Percentiles rank a stretch among this genome's conserved stretches.
Evolutionary conservation across 495 filamentous ascomycete genomes (phyloP).

Genomic region (Podospora sp.): DNA sequence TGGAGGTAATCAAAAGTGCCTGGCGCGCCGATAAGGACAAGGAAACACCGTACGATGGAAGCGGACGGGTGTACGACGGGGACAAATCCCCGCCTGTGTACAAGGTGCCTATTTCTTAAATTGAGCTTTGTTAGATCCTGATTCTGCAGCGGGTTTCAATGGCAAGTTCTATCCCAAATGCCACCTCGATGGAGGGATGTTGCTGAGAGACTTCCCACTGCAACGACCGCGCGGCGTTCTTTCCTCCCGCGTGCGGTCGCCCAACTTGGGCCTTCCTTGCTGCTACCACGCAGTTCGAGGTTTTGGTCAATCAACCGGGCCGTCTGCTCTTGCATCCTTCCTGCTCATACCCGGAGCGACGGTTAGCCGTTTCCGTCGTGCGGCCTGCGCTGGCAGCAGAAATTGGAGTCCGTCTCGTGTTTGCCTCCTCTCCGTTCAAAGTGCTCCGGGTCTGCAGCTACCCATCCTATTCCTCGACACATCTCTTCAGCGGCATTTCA

Average conservation of each 20-base stretch:
- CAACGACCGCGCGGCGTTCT: not conserved
- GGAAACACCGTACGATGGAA: conserved; percentile 53
- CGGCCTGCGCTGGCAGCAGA: not conserved
- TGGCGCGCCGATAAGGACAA: conserved; percentile 33
- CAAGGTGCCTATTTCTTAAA: conserved; percentile 21
- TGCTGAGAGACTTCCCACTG: not conserved
- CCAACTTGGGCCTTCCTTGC: not conserved
- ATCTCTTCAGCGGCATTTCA: conserved; percentile 20
- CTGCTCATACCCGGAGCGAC: not conserved
- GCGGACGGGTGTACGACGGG: conserved; percentile 47
- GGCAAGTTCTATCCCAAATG: not conserved
- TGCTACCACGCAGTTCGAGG: not conserved
- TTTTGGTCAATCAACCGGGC: not conserved
- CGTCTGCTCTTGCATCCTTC: not conserved
- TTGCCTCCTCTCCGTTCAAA: not conserved
- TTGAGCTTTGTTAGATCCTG: conserved; percentile 2
- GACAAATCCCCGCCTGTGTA: conserved; percentile 36
- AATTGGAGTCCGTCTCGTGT: not conserved
- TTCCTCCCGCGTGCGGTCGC: not conserved
- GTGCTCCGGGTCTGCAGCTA: conserved; percentile 13
- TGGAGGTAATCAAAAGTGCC: conserved; percentile 30
- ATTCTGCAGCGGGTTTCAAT: not conserved
- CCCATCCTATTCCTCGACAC: conserved; percentile 16
- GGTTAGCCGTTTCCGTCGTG: not conserved
- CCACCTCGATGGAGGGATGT: not conserved